Conservation (phyloP, 2,329 filamentous ascomycete species). For the Microdochium paspali region DNA sequence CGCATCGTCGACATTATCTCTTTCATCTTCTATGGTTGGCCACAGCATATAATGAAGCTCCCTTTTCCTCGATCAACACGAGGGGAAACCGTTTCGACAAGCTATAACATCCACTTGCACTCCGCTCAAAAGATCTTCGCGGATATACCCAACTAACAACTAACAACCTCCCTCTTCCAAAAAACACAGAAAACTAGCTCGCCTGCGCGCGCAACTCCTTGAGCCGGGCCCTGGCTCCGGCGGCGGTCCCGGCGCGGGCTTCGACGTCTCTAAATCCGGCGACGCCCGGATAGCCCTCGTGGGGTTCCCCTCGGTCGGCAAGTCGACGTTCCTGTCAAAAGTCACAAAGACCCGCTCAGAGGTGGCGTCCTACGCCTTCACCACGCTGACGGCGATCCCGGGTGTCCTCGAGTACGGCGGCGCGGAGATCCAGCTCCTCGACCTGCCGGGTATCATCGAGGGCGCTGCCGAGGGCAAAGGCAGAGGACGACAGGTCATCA, state of each 20-base stretch:
- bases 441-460: conserved; percentile 97
- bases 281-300: conserved; percentile 96
- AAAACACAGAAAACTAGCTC: conserved; percentile 73
- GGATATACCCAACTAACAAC: too few species aligned
- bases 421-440: conserved; percentile 94
- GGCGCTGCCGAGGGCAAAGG: conserved; percentile 94
- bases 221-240: conserved; percentile 78
- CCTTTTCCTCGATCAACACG: not conserved
- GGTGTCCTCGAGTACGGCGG: conserved; percentile 96
- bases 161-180: too few species aligned
- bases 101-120: not conserved
- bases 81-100: too few species aligned
- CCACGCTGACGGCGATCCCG: conserved; percentile 92
- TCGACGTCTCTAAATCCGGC: conserved; percentile 90
- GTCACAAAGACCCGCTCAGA: conserved; percentile 97
- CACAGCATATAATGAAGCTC: too few species aligned
- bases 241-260: conserved; percentile 71
- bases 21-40: too few species aligned
- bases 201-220: conserved; percentile 85
- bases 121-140: too few species aligned
- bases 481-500: conserved; percentile 90
- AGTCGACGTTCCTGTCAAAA: conserved; percentile 97
- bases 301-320: conserved; percentile 97
- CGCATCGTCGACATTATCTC: conserved; percentile 13
- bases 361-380: conserved; percentile 94